Conservation (phyloP, 495 filamentous ascomycete genomes). For the Geoglossum glabrum region DNA sequence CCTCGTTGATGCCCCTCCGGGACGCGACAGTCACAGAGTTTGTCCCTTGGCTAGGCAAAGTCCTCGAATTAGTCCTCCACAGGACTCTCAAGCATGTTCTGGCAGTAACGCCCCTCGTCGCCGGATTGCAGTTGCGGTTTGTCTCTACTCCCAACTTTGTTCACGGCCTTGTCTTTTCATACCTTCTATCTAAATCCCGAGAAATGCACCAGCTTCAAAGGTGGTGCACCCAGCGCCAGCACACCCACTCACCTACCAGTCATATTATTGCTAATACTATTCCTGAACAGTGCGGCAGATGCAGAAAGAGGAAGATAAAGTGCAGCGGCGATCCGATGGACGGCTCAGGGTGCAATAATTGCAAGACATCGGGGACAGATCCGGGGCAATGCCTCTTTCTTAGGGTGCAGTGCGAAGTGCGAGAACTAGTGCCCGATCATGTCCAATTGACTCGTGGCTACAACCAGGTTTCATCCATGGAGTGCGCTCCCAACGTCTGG, state of each 20-base stretch:
- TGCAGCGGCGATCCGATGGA: conserved; percentile 75
- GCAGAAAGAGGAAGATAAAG: conserved; percentile 86
- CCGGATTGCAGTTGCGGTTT: conserved; percentile 7
- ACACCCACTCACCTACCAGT: neutral
- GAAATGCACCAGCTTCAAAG: neutral
- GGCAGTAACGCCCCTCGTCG: conserved; percentile 2
- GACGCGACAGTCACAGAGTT: neutral
- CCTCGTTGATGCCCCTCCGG: neutral
- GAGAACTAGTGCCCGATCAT: conserved; percentile 3
- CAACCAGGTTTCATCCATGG: conserved; percentile 5
- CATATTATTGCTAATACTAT: neutral
- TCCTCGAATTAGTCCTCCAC: neutral
- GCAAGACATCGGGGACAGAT: conserved; percentile 48
- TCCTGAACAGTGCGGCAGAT: conserved; percentile 54
- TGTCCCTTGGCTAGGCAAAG: neutral
- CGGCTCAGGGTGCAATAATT: conserved; percentile 62
- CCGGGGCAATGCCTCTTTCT: conserved; percentile 47
- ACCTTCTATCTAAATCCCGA: neutral
- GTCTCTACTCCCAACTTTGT: conserved; percentile 1
- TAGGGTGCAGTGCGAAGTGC: conserved; percentile 30
- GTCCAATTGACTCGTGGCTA: conserved; percentile 3
- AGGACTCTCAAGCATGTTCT: neutral
- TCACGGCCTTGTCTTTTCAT: neutral
- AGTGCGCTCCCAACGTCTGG: conserved; percentile 1
- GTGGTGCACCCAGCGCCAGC: neutral